Percentiles rank a stretch among this genome's conserved stretches.
These are phyloP conservation scores for Populus tomentosa DNA, from an alignment of 441 rosid species.

Conservation along the genomic window DNA sequence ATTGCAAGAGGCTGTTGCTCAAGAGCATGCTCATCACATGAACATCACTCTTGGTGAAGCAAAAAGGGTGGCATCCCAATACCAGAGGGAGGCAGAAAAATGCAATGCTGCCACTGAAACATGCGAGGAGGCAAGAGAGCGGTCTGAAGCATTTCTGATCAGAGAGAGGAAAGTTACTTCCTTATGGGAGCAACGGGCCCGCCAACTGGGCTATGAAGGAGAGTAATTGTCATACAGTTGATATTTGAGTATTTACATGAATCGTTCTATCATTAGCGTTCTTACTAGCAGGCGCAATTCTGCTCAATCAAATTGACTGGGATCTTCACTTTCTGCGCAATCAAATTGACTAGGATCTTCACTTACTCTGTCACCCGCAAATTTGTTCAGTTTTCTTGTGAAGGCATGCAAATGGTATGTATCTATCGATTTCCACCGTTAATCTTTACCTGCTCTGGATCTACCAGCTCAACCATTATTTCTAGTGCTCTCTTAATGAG, in stretches of 20 bases:
- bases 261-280: constrained; percentile 5
- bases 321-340: background rate
- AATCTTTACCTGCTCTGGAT: constrained; percentile 10
- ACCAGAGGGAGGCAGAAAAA: constrained; percentile 96
- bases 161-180: constrained; percentile 80
- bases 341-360: constrained; percentile 18
- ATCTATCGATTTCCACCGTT: constrained; percentile 17
- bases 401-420: constrained; percentile 11
- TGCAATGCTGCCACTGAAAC: constrained; percentile 95
- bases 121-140: constrained; percentile 91
- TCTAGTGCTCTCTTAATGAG: background rate
- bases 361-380: background rate
- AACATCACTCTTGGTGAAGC: constrained; percentile 83
- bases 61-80: constrained; percentile 87
- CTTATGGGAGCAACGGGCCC: constrained; percentile 84
- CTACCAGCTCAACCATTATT: background rate
- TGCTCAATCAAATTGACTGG: constrained; percentile 13
- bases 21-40: constrained; percentile 82
- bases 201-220: constrained; percentile 91
- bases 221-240: constrained; percentile 40
- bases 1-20: constrained; percentile 80
- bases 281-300: constrained; percentile 16
- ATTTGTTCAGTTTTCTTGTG: constrained; percentile 1
- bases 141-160: constrained; percentile 62
- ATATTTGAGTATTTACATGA: constrained; percentile 1